Evolutionary conservation across 2,329 filamentous ascomycete genomes (phyloP).

Genomic region (Fusarium hainanense): DNA sequence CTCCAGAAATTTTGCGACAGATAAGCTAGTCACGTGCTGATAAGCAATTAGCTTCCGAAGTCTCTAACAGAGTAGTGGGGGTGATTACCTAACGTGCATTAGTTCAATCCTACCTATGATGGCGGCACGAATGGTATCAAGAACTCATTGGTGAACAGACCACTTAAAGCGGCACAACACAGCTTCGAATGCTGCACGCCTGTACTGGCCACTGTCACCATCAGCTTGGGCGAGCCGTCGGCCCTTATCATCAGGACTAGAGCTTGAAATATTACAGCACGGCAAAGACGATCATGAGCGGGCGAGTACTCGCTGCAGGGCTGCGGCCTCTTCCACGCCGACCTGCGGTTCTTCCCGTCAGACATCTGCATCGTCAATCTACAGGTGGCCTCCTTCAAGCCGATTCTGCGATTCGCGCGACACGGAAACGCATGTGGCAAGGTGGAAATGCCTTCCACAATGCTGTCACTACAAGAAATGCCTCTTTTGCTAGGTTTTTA

Average conservation of each 20-base stretch:
- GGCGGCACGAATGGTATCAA: constrained; percentile 24
- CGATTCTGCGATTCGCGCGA: constrained; percentile 70
- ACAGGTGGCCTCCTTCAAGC: constrained; percentile 76
- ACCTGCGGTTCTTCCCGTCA: constrained; percentile 64
- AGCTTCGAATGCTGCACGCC: constrained; percentile 36
- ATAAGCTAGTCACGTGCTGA: constrained; percentile 52
- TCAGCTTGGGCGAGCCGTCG: constrained; percentile 41
- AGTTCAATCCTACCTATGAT: constrained; percentile 23
- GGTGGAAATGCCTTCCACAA: constrained; percentile 88
- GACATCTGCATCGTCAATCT: constrained; percentile 74
- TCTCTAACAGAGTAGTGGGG: constrained; percentile 2
- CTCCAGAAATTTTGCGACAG: constrained; percentile 51
- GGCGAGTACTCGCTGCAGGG: constrained; percentile 71
- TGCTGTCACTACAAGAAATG: constrained; percentile 71
- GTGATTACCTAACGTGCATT: constrained; percentile 37
- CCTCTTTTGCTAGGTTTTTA: constrained; percentile 73
- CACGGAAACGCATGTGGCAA: constrained; percentile 77
- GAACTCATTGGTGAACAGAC: constrained; percentile 26
- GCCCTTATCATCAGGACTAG: constrained; percentile 37
- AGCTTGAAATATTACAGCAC: constrained; percentile 31
- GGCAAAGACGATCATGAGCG: constrained; percentile 49
- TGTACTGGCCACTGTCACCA: constrained; percentile 31
- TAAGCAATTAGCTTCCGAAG: constrained; percentile 24
- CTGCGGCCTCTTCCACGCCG: constrained; percentile 74
- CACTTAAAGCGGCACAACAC: constrained; percentile 28